A percentile compares a stretch with the other conserved stretches of the same genome.
Conservation (phyloP, 2,329 filamentous ascomycete genomes). For the Penicillium sp. region DNA sequence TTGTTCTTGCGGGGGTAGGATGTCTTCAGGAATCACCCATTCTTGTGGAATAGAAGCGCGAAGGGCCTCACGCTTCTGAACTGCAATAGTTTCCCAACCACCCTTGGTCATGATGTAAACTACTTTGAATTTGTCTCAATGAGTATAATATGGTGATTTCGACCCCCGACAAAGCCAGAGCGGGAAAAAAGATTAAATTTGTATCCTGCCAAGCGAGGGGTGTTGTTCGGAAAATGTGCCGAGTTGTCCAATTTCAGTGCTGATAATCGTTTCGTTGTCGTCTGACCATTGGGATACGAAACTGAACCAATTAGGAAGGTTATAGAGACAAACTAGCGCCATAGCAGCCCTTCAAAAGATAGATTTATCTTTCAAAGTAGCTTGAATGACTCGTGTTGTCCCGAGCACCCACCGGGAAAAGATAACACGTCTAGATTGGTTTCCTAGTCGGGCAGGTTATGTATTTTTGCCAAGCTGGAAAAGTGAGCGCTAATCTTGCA, state of each 20-base stretch:
- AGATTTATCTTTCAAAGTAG: too few relatives aligned
- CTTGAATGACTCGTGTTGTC: not conserved
- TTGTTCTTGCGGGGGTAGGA: constrained; percentile 59
- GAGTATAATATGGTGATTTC: too few relatives aligned
- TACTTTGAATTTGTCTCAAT: too few relatives aligned
- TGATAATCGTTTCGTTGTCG: not conserved
- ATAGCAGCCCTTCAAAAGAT: too few relatives aligned
- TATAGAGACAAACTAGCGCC: too few relatives aligned
- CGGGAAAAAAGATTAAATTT: not conserved
- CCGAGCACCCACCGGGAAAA: too few relatives aligned
- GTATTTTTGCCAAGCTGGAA: constrained; percentile 1
- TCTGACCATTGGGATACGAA: too few relatives aligned
- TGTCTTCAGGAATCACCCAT: constrained; percentile 57
- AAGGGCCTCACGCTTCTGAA: constrained; percentile 51
- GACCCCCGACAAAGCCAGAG: too few relatives aligned
- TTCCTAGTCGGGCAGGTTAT: constrained; percentile 10
- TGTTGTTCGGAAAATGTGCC: not conserved
- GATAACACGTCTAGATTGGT: constrained; percentile 8
- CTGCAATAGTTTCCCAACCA: constrained; percentile 51
- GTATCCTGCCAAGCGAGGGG: not conserved
- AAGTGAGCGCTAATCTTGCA: constrained; percentile 2
- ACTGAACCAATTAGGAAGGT: too few relatives aligned
- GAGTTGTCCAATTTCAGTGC: not conserved
- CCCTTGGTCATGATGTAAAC: too few relatives aligned
- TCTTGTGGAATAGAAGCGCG: constrained; percentile 59